These are phyloP conservation scores for Pugionium dolabratum DNA, from an alignment of 345 rosid genomes.

Conservation along the genomic window DNA sequence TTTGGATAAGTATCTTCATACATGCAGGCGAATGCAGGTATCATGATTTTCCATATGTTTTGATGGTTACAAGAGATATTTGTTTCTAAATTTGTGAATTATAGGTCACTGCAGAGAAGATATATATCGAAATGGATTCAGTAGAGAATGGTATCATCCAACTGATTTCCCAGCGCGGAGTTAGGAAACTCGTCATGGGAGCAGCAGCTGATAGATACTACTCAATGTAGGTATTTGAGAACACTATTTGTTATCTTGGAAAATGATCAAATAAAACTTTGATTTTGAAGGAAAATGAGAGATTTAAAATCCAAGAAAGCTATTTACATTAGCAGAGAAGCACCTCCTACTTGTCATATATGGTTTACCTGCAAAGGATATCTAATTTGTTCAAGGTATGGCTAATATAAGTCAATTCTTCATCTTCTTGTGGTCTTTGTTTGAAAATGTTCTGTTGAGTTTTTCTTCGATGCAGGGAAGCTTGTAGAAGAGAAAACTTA, in stretches of 20 bases:
- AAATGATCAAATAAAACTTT: not conserved
- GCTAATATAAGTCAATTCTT: not conserved
- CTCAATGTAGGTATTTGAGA: conserved; percentile 45
- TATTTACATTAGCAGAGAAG: conserved; percentile 45
- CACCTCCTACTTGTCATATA: conserved; percentile 68
- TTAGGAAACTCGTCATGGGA: conserved; percentile 79
- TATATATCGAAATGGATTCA: conserved; percentile 47
- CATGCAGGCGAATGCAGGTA: conserved; percentile 66
- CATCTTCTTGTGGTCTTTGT: not conserved
- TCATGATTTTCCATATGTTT: not conserved
- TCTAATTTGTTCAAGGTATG: conserved; percentile 57
- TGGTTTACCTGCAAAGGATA: conserved; percentile 70
- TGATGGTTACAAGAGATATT: not conserved
- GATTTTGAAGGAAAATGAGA: conserved; percentile 59
- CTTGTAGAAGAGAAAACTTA: conserved; percentile 16
- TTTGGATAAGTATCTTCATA: conserved; percentile 52
- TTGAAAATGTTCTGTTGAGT: conserved; percentile 8
- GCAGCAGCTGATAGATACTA: conserved; percentile 71
- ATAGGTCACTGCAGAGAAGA: conserved; percentile 68
- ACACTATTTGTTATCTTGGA: not conserved
- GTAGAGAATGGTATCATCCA: conserved; percentile 68
- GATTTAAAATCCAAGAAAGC: conserved; percentile 77
- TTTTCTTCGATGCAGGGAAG: conserved; percentile 34
- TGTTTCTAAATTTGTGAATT: not conserved
- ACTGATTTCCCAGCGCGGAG: conserved; percentile 48